A percentile compares a stretch with the other conserved stretches of the same genome.
Conservation (phyloP, 495 filamentous ascomycete species). For the Hypoxylon lenormandii region DNA sequence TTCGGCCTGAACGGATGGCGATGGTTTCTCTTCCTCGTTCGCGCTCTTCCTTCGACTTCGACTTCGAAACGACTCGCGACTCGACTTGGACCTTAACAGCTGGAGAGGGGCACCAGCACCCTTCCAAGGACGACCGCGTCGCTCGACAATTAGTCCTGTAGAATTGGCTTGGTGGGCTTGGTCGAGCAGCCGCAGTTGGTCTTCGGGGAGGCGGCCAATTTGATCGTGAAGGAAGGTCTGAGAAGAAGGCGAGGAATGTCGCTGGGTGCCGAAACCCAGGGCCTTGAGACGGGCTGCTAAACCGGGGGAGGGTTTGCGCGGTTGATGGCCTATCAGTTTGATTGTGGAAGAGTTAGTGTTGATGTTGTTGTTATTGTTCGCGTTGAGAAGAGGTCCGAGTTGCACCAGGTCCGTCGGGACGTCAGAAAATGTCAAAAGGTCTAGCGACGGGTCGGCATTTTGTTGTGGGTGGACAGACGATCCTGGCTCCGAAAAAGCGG, state of each 20-base stretch:
- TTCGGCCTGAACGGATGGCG: conserved; percentile 40
- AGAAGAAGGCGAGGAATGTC: conserved; percentile 57
- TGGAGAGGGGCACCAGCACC: conserved; percentile 60
- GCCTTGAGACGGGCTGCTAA: conserved; percentile 81
- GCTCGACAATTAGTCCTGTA: conserved; percentile 63
- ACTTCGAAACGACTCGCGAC: conserved; percentile 50
- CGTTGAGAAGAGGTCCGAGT: conserved; percentile 48
- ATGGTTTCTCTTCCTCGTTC: conserved; percentile 37
- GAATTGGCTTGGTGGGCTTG: conserved; percentile 70
- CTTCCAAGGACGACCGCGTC: conserved; percentile 74
- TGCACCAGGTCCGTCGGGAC: conserved; percentile 55
- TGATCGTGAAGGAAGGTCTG: conserved; percentile 56
- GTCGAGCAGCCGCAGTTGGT: conserved; percentile 76
- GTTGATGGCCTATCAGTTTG: conserved; percentile 47
- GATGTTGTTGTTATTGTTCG: conserved; percentile 27
- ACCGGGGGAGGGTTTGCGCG: conserved; percentile 75
- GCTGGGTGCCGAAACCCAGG: conserved; percentile 68
- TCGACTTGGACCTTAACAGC: conserved; percentile 51
- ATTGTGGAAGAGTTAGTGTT: conserved; percentile 15
- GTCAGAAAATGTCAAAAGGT: conserved; percentile 58
- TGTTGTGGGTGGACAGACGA: conserved; percentile 42
- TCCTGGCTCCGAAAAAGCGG: conserved; percentile 48
- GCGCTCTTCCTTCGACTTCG: conserved; percentile 38
- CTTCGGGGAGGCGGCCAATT: conserved; percentile 79
- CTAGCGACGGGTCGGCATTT: conserved; percentile 44